Base-by-base conservation (phyloP, 208 protist species). In the Wallacemonas rigidus region DNA sequence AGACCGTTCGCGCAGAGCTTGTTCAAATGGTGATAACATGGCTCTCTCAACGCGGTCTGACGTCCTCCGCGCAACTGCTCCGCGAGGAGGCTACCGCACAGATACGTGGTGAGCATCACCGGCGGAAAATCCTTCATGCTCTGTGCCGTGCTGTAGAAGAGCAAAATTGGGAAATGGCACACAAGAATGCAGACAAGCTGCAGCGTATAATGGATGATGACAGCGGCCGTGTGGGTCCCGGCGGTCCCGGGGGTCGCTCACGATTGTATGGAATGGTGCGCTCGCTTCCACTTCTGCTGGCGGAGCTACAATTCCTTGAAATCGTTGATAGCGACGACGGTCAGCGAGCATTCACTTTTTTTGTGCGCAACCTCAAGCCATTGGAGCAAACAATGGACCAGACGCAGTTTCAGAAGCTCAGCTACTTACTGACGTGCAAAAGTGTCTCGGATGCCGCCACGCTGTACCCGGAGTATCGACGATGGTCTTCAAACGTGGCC, bases 271-370 rank as follows among this genome's bases (percentile, higher is more conserved):
- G 71, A 14, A 61, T 93, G 2, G 62, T 85, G 43, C 78, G 75
- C 36, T 87, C 82, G 40, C 75, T 96, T 1, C 89, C 89, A 2
- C 91, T 93, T 45, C 60, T 94, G 6, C 61, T 96, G 5, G 78
- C 82, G 9, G 77, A 94, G 69, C 86, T 94, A 67, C 89, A 96
- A 71, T 92, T 92, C 74, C 74, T 96, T 41, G 89, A 96, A 67
- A 76, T 93, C 2, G 79, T 96, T n/a, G 91, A 92, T 55, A 74
- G 87, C 51, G 86, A 94, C 69, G 83, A 90, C 72, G 79, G 81
- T 51, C 87, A 94, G 64, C 79, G 87, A 15, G 78, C 82, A 26
- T 92, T 88, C 73, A 76, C 78, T 15, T 96, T 96, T 69, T 96
- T 96, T 39, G 86, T 94, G 79, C 87, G 86, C 45, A 77, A 69